Base-by-base conservation (phyloP, 225 moss, liverwort and hornwort genomes). In the Marchantia polymorpha region DNA sequence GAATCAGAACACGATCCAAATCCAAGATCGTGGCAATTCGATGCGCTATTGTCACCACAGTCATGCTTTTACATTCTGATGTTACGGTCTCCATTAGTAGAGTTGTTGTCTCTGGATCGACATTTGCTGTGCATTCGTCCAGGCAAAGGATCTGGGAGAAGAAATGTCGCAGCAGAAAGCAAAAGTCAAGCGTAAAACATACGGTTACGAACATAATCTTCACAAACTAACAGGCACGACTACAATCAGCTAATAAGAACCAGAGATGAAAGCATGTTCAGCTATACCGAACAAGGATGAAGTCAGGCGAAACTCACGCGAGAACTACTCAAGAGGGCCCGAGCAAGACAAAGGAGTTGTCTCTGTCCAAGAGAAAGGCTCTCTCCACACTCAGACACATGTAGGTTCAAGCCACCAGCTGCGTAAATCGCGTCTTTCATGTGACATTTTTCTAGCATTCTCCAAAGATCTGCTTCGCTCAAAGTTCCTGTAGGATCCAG, bases 111-210 rank as follows among this genome's bases (percentile, higher is more conserved):
- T 87, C 84, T 78, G 97, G 97, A 83, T 99, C 97, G 81, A 99
- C 86, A 72, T 91, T 93, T 63, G 97, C 93, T 27, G 97, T 99
- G 81, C 97, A 95, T 87, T 99, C 97, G 78, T 99, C 97, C 77
- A 99, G 85, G 86, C 94, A 99, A 64, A 99, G 83, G 69, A 99
- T 90, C 97, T 94, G 93, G 75, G 85, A 17, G 58, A 1, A 72
- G 47, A 64, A 63, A 52, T 17, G 50, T 20, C 59, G 47, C 67
- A 20, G 20, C 15, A 52, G 16, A 64, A 14, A 23, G 61, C n/a
- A 5, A 61, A 12, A 14, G 13, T 4, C 50, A 16, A 74, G 48
- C n/a, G 27, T 10, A 65, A 64, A 8, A 1, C 65, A 12, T 65
- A 20, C 29, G 6, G 13, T 29, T 53, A 16, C 27, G 29, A 27